Base-by-base conservation (phyloP, 257 asterid species). In the Parsonsia alboflavescens region DNA sequence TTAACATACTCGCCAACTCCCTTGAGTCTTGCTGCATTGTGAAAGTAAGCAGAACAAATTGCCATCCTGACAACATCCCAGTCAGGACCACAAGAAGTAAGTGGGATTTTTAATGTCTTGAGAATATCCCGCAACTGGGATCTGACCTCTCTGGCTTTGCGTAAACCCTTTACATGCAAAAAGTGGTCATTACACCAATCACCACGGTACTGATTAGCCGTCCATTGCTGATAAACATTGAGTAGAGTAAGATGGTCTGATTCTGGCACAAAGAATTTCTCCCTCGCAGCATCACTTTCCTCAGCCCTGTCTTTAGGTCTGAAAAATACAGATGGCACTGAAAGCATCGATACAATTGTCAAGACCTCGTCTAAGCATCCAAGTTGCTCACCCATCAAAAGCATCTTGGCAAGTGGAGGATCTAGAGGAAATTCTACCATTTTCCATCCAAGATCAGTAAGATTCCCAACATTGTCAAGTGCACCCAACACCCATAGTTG, bases 371-470 rank as follows among this genome's bases (percentile, higher is more conserved):
- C 89, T 49, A 90, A 22, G 83, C 99, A 92, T 26, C 49, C 91
- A 7, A 94, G 86, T 75, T 86, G 82, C 79, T 90, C 98, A 0
- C 99, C 99, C 76, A 90, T 91, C 80, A 94, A 63, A 68, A 94
- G 93, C 96, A 90, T 94, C 84, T 94, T 94, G 8, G 99, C 99
- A 44, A 94, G 92, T n/a, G 97, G 97, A 41, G 99, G 99, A 71
- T 94, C 99, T n/a, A 92, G 88, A 0, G 97, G 99, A 75, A 94
- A 90, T 84, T 94, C 99, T 10, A 94, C 98, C 98, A 94, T 94
- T 79, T 92, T 90, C 97, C 98, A 92, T 74, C 99, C 99, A 22
- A 94, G 84, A 73, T 61, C 90, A 0, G 99, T 92, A 66, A 94
- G 81, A 79, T 78, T 88, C 36, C 99, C 99, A 8, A 94, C 97